Percentiles rank a stretch among this genome's conserved stretches.
phyloP scores from a whole-genome alignment of 768 basidiomycete genomes.

The Russula vinacea region DNA sequence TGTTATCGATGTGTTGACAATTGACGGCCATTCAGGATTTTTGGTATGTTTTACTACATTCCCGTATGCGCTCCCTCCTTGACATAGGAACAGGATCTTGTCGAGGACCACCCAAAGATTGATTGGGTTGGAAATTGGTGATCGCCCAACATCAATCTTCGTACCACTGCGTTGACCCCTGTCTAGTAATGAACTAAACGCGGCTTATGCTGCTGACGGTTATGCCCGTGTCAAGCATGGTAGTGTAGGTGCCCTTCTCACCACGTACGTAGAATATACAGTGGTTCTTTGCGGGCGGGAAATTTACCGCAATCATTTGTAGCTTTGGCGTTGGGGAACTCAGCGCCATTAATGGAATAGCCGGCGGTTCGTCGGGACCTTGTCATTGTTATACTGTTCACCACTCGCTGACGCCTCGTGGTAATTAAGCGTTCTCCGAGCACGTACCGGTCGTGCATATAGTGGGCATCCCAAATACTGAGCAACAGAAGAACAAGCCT shows the following conservation, averaged over 20 bases:
- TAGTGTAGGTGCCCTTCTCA: constrained; percentile 67
- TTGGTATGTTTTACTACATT: constrained; percentile 39
- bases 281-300: background rate
- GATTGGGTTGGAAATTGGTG: constrained; percentile 89
- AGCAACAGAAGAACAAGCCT: constrained; percentile 65
- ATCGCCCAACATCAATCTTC: constrained; percentile 11
- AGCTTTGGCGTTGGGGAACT: constrained; percentile 95
- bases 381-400: background rate
- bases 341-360: constrained; percentile 81
- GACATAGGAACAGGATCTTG: constrained; percentile 55
- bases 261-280: constrained; percentile 52
- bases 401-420: background rate
- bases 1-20: background rate
- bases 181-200: constrained; percentile 78
- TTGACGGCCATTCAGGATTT: constrained; percentile 37
- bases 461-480: constrained; percentile 75
- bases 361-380: constrained; percentile 49
- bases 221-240: constrained; percentile 84
- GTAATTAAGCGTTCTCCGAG: constrained; percentile 65
- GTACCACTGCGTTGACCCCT: constrained; percentile 9
- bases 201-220: constrained; percentile 89
- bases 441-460: constrained; percentile 89
- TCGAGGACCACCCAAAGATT: constrained; percentile 75
- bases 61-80: constrained; percentile 13
- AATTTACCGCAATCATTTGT: background rate